Percentiles rank a stretch among this genome's conserved stretches.
Conservation (phyloP, 2,329 filamentous ascomycete species). For the Hymenoscyphus scutula region DNA sequence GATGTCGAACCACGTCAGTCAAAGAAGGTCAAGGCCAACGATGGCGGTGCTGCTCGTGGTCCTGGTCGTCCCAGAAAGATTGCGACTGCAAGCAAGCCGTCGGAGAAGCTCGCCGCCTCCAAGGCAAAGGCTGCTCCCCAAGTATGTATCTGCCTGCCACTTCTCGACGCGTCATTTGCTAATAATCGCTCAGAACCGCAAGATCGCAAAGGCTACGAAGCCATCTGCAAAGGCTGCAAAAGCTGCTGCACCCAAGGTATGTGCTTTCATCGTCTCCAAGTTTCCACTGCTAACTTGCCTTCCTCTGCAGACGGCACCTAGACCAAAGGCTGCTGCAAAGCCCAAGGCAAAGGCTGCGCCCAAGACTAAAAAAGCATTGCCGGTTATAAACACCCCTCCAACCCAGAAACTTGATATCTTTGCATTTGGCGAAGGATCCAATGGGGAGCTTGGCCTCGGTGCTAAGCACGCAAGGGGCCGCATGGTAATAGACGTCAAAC, state of each 20-base stretch:
- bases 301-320: background rate
- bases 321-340: constrained; percentile 7
- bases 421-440: constrained; percentile 76
- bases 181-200: background rate
- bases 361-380: constrained; percentile 36
- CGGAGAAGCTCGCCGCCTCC: constrained; percentile 19
- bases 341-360: constrained; percentile 24
- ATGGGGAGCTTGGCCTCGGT: constrained; percentile 81
- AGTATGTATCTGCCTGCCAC: background rate
- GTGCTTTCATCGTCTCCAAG: background rate
- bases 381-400: constrained; percentile 62
- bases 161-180: background rate
- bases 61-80: constrained; percentile 16
- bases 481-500: constrained; percentile 68
- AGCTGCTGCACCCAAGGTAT: constrained; percentile 19
- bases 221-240: constrained; percentile 14
- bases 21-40: constrained; percentile 20
- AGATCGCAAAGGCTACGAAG: background rate
- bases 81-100: background rate
- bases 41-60: constrained; percentile 25
- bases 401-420: constrained; percentile 67
- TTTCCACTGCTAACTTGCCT: background rate
- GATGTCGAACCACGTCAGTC: background rate
- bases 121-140: constrained; percentile 15
- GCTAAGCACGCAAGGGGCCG: constrained; percentile 54